These are phyloP conservation scores for Fusarium sp. DNA, from an alignment of 2,329 filamentous ascomycete genomes.

Conservation along the genomic window DNA sequence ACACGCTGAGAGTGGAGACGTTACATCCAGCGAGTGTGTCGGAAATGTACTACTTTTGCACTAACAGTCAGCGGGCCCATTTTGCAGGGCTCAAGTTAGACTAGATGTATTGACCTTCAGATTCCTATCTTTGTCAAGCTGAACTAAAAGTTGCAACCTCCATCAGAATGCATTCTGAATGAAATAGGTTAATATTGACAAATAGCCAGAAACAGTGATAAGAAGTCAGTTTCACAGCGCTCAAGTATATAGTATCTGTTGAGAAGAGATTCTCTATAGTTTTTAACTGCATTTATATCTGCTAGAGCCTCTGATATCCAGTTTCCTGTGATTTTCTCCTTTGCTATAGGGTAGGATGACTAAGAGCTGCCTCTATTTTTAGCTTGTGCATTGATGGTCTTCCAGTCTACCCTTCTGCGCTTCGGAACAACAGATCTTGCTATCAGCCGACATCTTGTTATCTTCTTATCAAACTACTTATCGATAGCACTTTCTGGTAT, in stretches of 20 bases:
- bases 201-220: background rate
- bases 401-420: no score
- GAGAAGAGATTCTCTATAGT: background rate
- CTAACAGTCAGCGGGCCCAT: accelerated
- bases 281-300: background rate
- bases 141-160: accelerated
- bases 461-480: background rate
- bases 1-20: accelerated
- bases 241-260: background rate
- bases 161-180: accelerated
- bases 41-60: accelerated
- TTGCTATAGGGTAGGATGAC: background rate
- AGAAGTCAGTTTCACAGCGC: accelerated
- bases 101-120: background rate
- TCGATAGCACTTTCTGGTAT: background rate
- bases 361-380: background rate
- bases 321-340: no score
- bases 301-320: accelerated
- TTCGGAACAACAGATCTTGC: background rate
- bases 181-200: background rate
- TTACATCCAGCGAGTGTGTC: accelerated
- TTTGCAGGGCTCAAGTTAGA: no score
- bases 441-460: background rate
- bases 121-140: background rate
- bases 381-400: background rate